Conservation (phyloP, 441 rosid species). For the Euphorbia corollata region DNA sequence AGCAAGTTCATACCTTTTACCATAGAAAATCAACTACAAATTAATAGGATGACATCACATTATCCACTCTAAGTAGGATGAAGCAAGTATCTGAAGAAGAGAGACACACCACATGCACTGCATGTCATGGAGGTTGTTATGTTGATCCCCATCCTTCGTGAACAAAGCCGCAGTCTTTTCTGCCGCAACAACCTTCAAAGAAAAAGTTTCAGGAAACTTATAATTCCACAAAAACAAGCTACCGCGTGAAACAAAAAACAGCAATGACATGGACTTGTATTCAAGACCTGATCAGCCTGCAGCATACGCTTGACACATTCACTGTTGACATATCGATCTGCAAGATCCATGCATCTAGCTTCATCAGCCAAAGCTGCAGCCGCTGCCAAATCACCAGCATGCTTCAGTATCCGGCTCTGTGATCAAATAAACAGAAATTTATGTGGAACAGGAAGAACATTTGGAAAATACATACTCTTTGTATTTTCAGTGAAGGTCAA, state of each 20-base stretch:
- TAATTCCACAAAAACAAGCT: constrained; percentile 10
- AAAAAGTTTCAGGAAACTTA: constrained; percentile 17
- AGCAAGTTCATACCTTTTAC: constrained; percentile 94
- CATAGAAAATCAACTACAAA: constrained; percentile 17
- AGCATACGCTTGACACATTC: constrained; percentile 98
- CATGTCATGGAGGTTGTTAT: constrained; percentile 99
- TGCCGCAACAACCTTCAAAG: constrained; percentile 69
- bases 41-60: constrained; percentile 16
- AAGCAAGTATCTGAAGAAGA: constrained; percentile 17
- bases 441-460: background rate
- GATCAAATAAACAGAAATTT: constrained; percentile 11
- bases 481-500: background rate
- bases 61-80: constrained; percentile 5
- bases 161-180: constrained; percentile 95
- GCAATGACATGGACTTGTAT: constrained; percentile 10
- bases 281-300: constrained; percentile 93
- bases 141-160: constrained; percentile 98
- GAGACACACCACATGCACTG: constrained; percentile 98
- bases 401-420: constrained; percentile 98
- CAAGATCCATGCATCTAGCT: constrained; percentile 99
- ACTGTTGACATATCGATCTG: constrained; percentile 92
- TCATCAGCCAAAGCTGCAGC: constrained; percentile 99
- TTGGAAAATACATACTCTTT: constrained; percentile 1
- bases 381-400: constrained; percentile 88
- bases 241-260: constrained; percentile 6